Conservation (phyloP, 257 asterid genomes). For the Parsonsia alboflavescens region DNA sequence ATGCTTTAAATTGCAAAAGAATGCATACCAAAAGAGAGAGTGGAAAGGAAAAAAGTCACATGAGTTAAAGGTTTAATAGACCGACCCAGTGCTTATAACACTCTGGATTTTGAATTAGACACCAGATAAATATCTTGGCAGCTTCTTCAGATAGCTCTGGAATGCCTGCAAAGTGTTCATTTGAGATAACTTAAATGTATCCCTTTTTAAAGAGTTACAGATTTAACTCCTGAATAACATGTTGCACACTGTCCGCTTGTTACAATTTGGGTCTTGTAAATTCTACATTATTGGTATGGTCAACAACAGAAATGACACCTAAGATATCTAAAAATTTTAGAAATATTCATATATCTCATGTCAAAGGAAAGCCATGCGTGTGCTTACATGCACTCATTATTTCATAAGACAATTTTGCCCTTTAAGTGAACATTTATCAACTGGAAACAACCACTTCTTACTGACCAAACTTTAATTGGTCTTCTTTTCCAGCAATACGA, state of each 20-base stretch:
- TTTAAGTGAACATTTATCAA: background rate
- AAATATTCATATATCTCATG: background rate
- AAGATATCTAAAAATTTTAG: background rate
- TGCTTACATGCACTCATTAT: background rate
- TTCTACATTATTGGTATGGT: background rate
- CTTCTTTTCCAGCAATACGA: background rate
- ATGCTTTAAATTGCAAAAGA: background rate
- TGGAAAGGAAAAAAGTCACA: background rate
- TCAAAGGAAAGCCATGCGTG: background rate
- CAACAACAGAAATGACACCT: background rate
- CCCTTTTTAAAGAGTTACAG: background rate
- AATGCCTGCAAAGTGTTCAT: constrained; percentile 41
- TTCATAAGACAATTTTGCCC: background rate
- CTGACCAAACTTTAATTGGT: background rate
- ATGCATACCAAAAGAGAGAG: background rate
- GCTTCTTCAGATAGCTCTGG: constrained; percentile 74
- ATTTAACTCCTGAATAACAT: background rate
- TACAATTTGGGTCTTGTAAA: background rate
- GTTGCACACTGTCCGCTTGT: background rate
- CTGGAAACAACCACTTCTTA: background rate
- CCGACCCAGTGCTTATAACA: constrained; percentile 87
- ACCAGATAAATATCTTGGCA: constrained; percentile 59
- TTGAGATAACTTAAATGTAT: constrained; percentile 6
- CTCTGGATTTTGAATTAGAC: constrained; percentile 69
- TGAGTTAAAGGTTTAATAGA: background rate